A percentile compares a stretch with the other conserved stretches of the same genome.
Evolutionary conservation across 441 rosid species (phyloP).

Genomic region (Kokia cookei): DNA sequence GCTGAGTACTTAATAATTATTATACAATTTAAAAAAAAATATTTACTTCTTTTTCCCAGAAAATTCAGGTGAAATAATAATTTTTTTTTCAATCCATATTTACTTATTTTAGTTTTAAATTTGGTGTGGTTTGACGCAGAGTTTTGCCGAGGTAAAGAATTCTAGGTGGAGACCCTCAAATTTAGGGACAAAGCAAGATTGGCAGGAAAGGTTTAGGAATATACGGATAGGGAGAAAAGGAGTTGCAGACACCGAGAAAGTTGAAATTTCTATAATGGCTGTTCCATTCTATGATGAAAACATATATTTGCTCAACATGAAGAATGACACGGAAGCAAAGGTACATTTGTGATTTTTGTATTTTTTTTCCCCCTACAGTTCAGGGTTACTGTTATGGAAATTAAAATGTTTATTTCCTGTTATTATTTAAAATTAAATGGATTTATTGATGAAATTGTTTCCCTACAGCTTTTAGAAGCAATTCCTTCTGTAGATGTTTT

Average conservation of each 20-base stretch:
- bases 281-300: constrained; percentile 68
- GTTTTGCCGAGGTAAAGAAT: constrained; percentile 44
- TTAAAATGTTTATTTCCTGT: background rate
- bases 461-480: constrained; percentile 48
- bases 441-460: background rate
- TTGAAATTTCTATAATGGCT: constrained; percentile 60
- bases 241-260: constrained; percentile 50
- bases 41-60: background rate
- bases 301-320: constrained; percentile 49
- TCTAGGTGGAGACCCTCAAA: constrained; percentile 53
- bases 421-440: background rate
- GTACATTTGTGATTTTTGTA: constrained; percentile 22
- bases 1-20: background rate
- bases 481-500: constrained; percentile 47
- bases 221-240: constrained; percentile 64
- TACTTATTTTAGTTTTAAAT: background rate
- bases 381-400: background rate
- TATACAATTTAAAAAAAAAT: background rate
- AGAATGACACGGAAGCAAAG: constrained; percentile 78
- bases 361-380: background rate
- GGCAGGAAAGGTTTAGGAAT: constrained; percentile 75
- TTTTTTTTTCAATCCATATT: background rate
- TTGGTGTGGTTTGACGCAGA: constrained; percentile 28
- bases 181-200: constrained; percentile 64
- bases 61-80: background rate